These are phyloP conservation scores for Epichloe coenophiala DNA, from an alignment of 2,329 filamentous ascomycete genomes.

Conservation along the genomic window DNA sequence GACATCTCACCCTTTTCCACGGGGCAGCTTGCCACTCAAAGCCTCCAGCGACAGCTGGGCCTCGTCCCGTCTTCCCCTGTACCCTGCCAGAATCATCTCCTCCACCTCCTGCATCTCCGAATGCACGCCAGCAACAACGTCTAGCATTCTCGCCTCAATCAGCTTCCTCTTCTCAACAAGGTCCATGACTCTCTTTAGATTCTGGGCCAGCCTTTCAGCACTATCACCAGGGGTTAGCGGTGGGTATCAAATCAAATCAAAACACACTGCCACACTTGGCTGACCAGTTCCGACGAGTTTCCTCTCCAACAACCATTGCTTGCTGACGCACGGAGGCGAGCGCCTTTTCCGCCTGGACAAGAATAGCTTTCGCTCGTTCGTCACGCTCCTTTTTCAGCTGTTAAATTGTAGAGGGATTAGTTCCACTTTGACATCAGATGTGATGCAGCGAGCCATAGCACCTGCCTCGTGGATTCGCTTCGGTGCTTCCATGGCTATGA, in stretches of 20 bases:
- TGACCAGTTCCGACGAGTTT: constrained; percentile 13
- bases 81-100: constrained; percentile 17
- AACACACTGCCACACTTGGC: background rate
- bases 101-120: constrained; percentile 13
- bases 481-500: constrained; percentile 14
- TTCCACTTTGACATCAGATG: background rate
- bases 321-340: constrained; percentile 14
- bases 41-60: constrained; percentile 6
- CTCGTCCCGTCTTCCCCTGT: constrained; percentile 15
- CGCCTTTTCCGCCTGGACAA: constrained; percentile 12
- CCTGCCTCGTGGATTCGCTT: constrained; percentile 15
- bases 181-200: constrained; percentile 10
- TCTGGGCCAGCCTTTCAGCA: constrained; percentile 6
- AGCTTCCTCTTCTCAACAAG: constrained; percentile 12
- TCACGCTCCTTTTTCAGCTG: constrained; percentile 20
- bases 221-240: constrained; percentile 6
- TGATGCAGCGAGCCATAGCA: background rate
- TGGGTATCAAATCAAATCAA: background rate
- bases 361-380: constrained; percentile 12
- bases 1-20: background rate
- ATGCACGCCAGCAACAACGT: constrained; percentile 11
- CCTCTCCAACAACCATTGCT: constrained; percentile 10
- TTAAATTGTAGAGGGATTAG: background rate
- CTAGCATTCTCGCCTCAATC: constrained; percentile 16
- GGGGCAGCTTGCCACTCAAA: background rate